Percentiles rank a stretch among this genome's conserved stretches.
Conservation (phyloP, 129 eudicot species). For the Escallonia herrerae region DNA sequence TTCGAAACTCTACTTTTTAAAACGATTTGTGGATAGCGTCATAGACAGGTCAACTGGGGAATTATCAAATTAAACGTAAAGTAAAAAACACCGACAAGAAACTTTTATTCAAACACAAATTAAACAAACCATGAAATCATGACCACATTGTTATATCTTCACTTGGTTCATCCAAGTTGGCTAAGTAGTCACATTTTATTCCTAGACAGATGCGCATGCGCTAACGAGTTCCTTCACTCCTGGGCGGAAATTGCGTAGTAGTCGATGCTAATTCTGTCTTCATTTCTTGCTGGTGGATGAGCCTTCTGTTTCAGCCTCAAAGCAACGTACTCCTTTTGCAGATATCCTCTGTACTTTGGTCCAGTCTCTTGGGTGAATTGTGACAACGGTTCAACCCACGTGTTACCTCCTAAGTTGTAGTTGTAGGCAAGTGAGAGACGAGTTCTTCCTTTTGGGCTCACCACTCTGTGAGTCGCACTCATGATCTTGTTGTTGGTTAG, state of each 20-base stretch:
- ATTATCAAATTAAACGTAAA: no score
- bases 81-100: no score
- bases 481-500: conserved; percentile 44
- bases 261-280: conserved; percentile 36
- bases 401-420: conserved; percentile 40
- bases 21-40: no score
- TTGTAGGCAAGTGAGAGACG: conserved; percentile 43
- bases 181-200: no score
- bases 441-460: conserved; percentile 37
- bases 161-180: no score
- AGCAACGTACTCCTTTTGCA: conserved; percentile 45
- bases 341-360: conserved; percentile 46
- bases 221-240: no score
- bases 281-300: conserved; percentile 53
- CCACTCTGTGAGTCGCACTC: conserved; percentile 58
- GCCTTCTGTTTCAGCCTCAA: conserved; percentile 57
- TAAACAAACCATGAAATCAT: no score
- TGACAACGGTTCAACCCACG: conserved; percentile 59
- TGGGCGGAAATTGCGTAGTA: conserved; percentile 22
- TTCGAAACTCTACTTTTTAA: no score
- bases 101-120: no score
- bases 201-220: no score
- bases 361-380: conserved; percentile 32
- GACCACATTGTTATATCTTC: no score
- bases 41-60: no score